A percentile compares a stretch with the other conserved stretches of the same genome.
These are phyloP conservation scores for Talaromyces adpressus DNA, from an alignment of 495 filamentous ascomycete genomes.

Conservation along the genomic window DNA sequence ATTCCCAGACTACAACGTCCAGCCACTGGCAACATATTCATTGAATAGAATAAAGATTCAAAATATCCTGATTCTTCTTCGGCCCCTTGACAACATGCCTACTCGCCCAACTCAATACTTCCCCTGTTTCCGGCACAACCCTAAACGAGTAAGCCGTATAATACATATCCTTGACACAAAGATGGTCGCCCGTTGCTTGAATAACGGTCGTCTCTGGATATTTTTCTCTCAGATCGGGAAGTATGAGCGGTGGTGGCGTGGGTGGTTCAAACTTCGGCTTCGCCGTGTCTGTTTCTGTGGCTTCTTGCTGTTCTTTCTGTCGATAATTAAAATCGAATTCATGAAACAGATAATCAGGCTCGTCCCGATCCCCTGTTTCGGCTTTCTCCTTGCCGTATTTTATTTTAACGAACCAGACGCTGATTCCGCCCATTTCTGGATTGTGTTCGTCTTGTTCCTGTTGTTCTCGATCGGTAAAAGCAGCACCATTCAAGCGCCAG, in stretches of 20 bases:
- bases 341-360: constrained; percentile 41
- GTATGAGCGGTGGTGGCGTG: neutral
- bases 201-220: constrained; percentile 21
- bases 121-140: constrained; percentile 25
- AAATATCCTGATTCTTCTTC: constrained; percentile 43
- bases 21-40: neutral
- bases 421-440: constrained; percentile 19
- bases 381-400: neutral
- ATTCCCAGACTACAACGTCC: neutral
- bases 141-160: constrained; percentile 40
- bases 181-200: constrained; percentile 33
- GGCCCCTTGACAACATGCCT: constrained; percentile 40
- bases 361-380: constrained; percentile 16
- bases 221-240: neutral
- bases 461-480: neutral
- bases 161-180: constrained; percentile 45
- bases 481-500: constrained; percentile 26
- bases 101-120: constrained; percentile 39
- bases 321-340: constrained; percentile 27
- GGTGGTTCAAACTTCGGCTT: constrained; percentile 5
- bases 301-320: neutral
- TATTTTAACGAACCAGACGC: constrained; percentile 42
- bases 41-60: constrained; percentile 20
- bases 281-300: neutral
- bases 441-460: neutral